These are phyloP conservation scores for Aspergillus novofumigatus DNA, from an alignment of 2,329 filamentous ascomycete genomes.

Conservation along the genomic window DNA sequence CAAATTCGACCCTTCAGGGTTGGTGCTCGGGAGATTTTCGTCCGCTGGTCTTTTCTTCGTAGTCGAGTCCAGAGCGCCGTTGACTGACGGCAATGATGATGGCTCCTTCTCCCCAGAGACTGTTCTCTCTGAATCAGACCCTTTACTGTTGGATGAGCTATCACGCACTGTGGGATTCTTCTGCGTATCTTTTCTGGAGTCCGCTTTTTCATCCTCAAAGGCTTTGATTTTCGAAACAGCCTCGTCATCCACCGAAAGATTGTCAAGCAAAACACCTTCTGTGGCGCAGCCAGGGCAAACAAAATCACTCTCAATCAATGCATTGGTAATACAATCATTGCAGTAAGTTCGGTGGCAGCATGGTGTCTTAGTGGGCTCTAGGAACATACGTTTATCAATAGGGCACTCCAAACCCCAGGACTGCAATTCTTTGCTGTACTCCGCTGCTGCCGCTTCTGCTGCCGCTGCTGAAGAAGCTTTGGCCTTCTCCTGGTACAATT, in stretches of 20 bases:
- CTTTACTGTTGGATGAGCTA: constrained; percentile 16
- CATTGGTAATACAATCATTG: constrained; percentile 99
- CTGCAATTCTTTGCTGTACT: constrained; percentile 80
- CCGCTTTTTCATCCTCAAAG: constrained; percentile 57
- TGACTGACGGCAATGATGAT: constrained; percentile 29
- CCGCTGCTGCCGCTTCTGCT: constrained; percentile 70
- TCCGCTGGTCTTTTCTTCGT: constrained; percentile 81
- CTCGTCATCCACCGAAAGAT: constrained; percentile 79
- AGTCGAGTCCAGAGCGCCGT: constrained; percentile 31
- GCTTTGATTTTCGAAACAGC: constrained; percentile 71
- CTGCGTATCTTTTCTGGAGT: constrained; percentile 42
- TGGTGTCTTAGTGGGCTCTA: constrained; percentile 98
- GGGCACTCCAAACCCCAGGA: constrained; percentile 87
- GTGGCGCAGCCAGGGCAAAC: constrained; percentile 87
- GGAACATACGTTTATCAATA: constrained; percentile 96
- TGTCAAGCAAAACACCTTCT: constrained; percentile 88
- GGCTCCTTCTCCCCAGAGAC: constrained; percentile 17
- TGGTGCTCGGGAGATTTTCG: constrained; percentile 54
- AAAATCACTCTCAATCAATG: constrained; percentile 97
- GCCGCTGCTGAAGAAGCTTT: constrained; percentile 80
- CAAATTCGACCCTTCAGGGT: constrained; percentile 42
- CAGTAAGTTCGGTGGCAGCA: constrained; percentile 99
- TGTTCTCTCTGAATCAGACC: constrained; percentile 10
- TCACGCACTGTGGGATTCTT: constrained; percentile 29
- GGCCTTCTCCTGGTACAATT: constrained; percentile 91